phyloP scores from a whole-genome alignment of 108 stramenopile species.

The Tribonema minus region DNA sequence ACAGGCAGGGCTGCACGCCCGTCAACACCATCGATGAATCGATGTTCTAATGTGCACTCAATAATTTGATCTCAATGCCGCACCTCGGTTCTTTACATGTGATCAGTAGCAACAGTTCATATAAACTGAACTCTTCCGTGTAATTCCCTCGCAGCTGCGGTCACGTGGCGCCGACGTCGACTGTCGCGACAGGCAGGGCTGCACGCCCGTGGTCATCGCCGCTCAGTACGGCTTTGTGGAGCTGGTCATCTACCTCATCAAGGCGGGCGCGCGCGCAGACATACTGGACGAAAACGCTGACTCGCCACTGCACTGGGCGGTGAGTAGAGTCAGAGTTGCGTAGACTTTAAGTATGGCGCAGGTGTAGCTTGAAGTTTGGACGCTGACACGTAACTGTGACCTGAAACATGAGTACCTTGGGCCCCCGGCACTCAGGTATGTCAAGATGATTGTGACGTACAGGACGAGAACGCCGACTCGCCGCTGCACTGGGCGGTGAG shows the following conservation, averaged over 20 bases:
- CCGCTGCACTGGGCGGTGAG: constrained; percentile 95
- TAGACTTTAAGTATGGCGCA: no score
- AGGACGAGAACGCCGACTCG: constrained; percentile 74
- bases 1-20: constrained; percentile 43
- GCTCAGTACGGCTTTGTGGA: constrained; percentile 88
- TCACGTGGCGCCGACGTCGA: background rate
- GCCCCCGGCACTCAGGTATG: no score
- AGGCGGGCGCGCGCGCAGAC: constrained; percentile 69
- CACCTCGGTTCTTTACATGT: background rate
- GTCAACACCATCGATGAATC: background rate
- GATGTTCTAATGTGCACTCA: background rate
- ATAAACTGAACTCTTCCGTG: background rate
- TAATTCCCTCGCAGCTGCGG: background rate
- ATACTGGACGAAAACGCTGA: constrained; percentile 72
- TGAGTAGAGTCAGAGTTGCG: no score
- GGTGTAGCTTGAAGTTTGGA: no score
- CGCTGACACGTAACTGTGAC: no score
- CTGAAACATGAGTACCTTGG: no score
- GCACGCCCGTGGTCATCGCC: constrained; percentile 84
- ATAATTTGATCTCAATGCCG: background rate
- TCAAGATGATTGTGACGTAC: no score
- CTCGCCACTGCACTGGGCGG: constrained; percentile 90
- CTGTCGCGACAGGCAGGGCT: constrained; percentile 32
- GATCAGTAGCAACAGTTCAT: background rate
- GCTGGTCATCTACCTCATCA: constrained; percentile 74